Evolutionary conservation across 2,329 filamentous ascomycete species (phyloP).

Genomic region (Aspergillus tamarii): DNA sequence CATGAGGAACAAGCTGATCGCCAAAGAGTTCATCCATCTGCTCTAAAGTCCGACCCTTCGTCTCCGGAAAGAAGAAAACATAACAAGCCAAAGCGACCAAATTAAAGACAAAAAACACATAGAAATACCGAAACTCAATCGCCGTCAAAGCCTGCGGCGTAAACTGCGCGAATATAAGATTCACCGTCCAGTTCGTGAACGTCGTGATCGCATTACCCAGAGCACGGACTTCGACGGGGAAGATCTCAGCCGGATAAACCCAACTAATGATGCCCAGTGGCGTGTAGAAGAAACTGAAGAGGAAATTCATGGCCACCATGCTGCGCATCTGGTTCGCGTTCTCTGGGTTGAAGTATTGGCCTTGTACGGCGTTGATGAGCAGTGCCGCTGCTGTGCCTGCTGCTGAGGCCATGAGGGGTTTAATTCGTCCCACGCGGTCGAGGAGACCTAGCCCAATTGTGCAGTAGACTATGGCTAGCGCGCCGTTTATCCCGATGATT

Average conservation of each 20-base stretch:
- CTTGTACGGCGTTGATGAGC: conserved; percentile 44
- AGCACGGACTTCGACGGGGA: conserved; percentile 46
- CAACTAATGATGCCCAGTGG: conserved; percentile 48
- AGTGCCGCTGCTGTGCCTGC: conserved; percentile 23
- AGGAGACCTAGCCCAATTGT: conserved; percentile 48
- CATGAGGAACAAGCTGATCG: conserved; percentile 11
- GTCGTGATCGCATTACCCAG: conserved; percentile 47
- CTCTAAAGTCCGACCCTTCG: conserved; percentile 33
- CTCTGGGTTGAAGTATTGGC: conserved; percentile 36
- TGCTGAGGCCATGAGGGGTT: conserved; percentile 41
- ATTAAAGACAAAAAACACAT: conserved; percentile 53
- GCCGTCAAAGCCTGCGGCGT: conserved; percentile 47
- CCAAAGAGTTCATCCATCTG: conserved; percentile 33
- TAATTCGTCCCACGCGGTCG: conserved; percentile 51
- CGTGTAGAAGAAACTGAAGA: conserved; percentile 50
- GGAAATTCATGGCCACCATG: conserved; percentile 51
- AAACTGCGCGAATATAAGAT: conserved; percentile 54
- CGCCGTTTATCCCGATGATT: conserved; percentile 55
- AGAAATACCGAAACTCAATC: conserved; percentile 54
- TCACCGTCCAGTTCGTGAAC: conserved; percentile 49
- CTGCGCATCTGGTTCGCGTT: conserved; percentile 42
- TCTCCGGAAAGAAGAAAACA: conserved; percentile 40
- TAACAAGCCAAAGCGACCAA: conserved; percentile 41
- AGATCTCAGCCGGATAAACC: conserved; percentile 51
- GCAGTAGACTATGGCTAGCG: conserved; percentile 51